phyloP scores from a whole-genome alignment of 129 eudicot species.

The Saposhnikovia divaricata region DNA sequence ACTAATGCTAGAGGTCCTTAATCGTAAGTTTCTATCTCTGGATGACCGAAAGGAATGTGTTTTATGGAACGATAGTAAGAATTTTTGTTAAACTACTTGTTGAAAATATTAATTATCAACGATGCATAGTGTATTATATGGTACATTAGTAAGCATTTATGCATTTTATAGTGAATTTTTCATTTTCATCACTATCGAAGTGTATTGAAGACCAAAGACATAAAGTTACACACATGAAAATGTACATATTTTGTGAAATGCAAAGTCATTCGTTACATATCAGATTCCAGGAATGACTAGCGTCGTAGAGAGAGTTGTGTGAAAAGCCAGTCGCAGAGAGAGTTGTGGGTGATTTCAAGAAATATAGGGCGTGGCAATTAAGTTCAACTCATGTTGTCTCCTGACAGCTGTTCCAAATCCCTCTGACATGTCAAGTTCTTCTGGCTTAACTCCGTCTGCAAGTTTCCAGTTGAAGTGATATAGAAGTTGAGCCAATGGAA shows the following conservation, averaged over 20 bases:
- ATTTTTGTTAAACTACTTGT: too few species aligned
- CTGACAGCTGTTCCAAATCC: conserved; percentile 10
- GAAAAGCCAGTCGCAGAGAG: neutral
- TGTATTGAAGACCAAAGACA: neutral
- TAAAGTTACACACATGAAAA: neutral
- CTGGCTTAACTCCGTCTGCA: neutral
- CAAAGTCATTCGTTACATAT: neutral
- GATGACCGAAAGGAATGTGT: too few species aligned
- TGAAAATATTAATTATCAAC: too few species aligned
- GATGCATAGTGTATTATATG: too few species aligned
- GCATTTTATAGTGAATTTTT: neutral
- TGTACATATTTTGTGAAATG: neutral
- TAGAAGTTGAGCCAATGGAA: conserved; percentile 10
- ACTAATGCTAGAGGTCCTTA: too few species aligned
- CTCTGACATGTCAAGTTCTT: conserved; percentile 16
- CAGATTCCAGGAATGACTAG: neutral
- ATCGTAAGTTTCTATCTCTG: too few species aligned
- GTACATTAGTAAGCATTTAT: too few species aligned
- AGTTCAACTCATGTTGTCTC: conserved; percentile 3
- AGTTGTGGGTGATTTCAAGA: neutral
- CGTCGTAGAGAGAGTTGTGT: neutral
- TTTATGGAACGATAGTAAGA: too few species aligned
- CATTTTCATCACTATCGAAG: neutral
- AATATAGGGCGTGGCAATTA: conserved; percentile 9
- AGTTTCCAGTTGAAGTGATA: conserved; percentile 8